A percentile compares a stretch with the other conserved stretches of the same genome.
Conservation (phyloP, 257 asterid genomes). For the Solanum corneliomulleri region DNA sequence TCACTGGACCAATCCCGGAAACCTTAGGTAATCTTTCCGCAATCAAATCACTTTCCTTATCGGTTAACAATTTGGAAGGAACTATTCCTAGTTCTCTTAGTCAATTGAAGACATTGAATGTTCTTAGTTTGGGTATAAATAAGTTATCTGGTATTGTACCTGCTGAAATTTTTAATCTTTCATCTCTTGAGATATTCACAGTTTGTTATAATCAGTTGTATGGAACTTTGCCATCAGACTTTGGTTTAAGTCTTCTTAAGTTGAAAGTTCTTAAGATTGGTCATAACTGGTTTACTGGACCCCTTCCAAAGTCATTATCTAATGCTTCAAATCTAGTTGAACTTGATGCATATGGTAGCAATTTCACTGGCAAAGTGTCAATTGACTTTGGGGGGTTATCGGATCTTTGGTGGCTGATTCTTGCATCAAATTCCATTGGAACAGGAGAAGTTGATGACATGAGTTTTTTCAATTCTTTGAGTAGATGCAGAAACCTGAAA, state of each 20-base stretch:
- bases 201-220: background rate
- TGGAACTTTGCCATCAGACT: background rate
- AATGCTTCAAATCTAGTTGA: background rate
- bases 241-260: background rate
- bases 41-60: background rate
- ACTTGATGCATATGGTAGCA: background rate
- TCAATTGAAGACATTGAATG: background rate
- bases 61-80: background rate
- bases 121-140: background rate
- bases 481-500: background rate
- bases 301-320: background rate
- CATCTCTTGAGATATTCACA: background rate
- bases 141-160: slow-evolving; percentile 2
- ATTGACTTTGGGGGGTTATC: background rate
- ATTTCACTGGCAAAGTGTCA: background rate
- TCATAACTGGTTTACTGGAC: background rate
- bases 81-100: background rate
- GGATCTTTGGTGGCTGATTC: background rate
- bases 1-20: background rate
- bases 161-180: background rate
- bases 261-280: background rate
- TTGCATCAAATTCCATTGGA: background rate
- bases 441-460: background rate
- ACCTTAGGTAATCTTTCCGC: background rate
- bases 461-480: background rate